Evolutionary conservation across 2,329 filamentous ascomycete species (phyloP).

Genomic region (Fusarium stilboides): DNA sequence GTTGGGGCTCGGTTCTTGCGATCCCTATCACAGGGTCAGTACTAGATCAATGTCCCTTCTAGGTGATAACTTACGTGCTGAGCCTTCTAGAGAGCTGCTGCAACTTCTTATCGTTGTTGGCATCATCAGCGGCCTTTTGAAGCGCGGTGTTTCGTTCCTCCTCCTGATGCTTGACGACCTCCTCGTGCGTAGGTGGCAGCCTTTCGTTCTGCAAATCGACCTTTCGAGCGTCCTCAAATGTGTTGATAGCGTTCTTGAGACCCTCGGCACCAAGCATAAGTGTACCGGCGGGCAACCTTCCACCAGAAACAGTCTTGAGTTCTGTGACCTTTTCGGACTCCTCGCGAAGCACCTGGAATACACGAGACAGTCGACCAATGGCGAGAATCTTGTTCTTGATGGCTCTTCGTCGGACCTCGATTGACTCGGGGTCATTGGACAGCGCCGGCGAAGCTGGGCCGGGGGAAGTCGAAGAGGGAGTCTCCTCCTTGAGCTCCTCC

Average conservation of each 20-base stretch:
- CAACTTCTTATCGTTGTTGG: slow-evolving; percentile 91
- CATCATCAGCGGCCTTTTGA: slow-evolving; percentile 87
- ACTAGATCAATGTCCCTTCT: slow-evolving; percentile 6
- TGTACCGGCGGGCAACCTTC: slow-evolving; percentile 92
- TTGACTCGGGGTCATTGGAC: slow-evolving; percentile 82
- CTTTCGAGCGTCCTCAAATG: slow-evolving; percentile 96
- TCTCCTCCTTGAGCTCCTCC: slow-evolving; percentile 93
- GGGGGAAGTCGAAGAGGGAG: slow-evolving; percentile 77
- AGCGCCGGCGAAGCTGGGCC: slow-evolving; percentile 81
- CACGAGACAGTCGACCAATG: slow-evolving; percentile 94
- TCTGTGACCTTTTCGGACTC: slow-evolving; percentile 98
- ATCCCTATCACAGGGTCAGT: slow-evolving; percentile 39
- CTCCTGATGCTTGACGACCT: slow-evolving; percentile 87
- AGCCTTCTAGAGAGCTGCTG: slow-evolving; percentile 90
- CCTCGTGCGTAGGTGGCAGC: slow-evolving; percentile 91
- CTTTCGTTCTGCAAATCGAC: slow-evolving; percentile 98
- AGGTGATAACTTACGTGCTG: slow-evolving; percentile 79
- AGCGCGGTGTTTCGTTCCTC: slow-evolving; percentile 86
- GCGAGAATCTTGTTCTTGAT: slow-evolving; percentile 99
- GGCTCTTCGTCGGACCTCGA: slow-evolving; percentile 93
- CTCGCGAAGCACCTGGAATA: slow-evolving; percentile 98
- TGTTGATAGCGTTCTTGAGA: slow-evolving; percentile 98
- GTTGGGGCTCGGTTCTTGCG: slow-evolving; percentile 50
- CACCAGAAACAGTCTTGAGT: slow-evolving; percentile 95
- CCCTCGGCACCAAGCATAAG: slow-evolving; percentile 98